phyloP scores from a whole-genome alignment of 2,329 filamentous ascomycete genomes.

The Bipolaris victoriae region DNA sequence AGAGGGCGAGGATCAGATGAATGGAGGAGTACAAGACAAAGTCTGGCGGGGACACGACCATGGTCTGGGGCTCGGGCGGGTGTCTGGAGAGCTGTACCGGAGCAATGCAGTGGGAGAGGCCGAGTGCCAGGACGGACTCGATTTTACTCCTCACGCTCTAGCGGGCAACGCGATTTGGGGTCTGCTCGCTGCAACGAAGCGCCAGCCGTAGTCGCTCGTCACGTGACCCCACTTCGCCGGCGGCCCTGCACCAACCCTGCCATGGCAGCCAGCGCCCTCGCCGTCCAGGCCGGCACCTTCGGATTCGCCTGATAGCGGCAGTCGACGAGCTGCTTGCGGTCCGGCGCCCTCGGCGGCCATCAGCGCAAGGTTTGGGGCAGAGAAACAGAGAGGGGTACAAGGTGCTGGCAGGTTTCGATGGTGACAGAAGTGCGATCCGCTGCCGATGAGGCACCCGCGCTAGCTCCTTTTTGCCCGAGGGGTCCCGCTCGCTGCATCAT shows the following conservation, averaged over 20 bases:
- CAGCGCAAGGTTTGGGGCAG: constrained; percentile 11
- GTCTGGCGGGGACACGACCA: constrained; percentile 33
- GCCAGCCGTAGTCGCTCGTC: constrained; percentile 24
- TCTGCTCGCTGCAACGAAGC: constrained; percentile 11
- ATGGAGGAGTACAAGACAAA: constrained; percentile 32
- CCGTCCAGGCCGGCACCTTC: constrained; percentile 2
- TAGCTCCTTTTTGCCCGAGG: constrained; percentile 24
- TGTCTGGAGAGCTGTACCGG: constrained; percentile 24
- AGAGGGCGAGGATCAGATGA: constrained; percentile 40
- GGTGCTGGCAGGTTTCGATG: constrained; percentile 26
- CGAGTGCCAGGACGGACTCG: constrained; percentile 39
- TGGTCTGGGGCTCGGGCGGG: constrained; percentile 29
- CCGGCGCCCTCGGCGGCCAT: not conserved
- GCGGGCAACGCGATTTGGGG: constrained; percentile 21
- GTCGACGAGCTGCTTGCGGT: not conserved
- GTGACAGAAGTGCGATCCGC: constrained; percentile 33
- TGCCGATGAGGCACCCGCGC: constrained; percentile 23
- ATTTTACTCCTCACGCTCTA: constrained; percentile 30
- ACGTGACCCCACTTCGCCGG: constrained; percentile 20
- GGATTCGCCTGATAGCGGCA: not conserved
- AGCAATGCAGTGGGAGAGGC: constrained; percentile 36
- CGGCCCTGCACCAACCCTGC: constrained; percentile 3
- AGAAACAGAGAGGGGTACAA: constrained; percentile 30
- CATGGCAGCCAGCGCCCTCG: constrained; percentile 8
- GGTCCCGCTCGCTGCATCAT: constrained; percentile 20